Base-by-base conservation (phyloP, 257 asterid species). In the Pogostemon cablin region DNA sequence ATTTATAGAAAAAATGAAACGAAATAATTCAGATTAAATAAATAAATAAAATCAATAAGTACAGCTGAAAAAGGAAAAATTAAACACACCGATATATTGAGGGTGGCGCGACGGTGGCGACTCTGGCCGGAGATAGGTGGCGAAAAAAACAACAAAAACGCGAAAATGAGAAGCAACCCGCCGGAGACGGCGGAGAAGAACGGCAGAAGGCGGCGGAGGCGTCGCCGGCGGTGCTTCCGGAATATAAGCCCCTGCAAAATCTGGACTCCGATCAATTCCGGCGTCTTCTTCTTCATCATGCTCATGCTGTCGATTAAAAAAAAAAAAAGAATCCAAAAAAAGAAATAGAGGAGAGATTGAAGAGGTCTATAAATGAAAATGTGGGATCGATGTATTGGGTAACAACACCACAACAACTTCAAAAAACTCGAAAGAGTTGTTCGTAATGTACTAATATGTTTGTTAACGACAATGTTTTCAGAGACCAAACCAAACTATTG, bases 191-290 rank as follows among this genome's bases (percentile, higher is more conserved):
- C 84, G 48, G 87, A 75, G 41, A 80, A 43, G 7, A 84, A 69
- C 4, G 89, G 90, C 15, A 80, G 75, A 53, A 83, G 63, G 49
- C 53, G 86, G 40, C 64, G 80, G 72, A 78, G 46, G 54, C 73
- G 83, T 49, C 84, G 88, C 50, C 84, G 90, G 37, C 85, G 81
- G 37, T 77, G 83, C 15, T 79, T 87, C 25, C 84, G 86, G 78
- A 74, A 63, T 32, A 83, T 54, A 7, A 85, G 39, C 0, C 83
- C 82, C n/a, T 80, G 87, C 41, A 85, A 3, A 70, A 87, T 72
- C 63, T 81, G 84, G 11, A 85, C 46, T 0, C 75, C 85, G 68
- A 78, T 71, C 55, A 81, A 73, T 48, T 56, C 65, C 70, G 69
- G 80, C 52, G 48, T 41, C 68, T 77, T 85, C 83, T 71, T 83